Evolutionary conservation across 1,139 yeast genomes (phyloP).

Genomic region (Geotrichum europaeum): DNA sequence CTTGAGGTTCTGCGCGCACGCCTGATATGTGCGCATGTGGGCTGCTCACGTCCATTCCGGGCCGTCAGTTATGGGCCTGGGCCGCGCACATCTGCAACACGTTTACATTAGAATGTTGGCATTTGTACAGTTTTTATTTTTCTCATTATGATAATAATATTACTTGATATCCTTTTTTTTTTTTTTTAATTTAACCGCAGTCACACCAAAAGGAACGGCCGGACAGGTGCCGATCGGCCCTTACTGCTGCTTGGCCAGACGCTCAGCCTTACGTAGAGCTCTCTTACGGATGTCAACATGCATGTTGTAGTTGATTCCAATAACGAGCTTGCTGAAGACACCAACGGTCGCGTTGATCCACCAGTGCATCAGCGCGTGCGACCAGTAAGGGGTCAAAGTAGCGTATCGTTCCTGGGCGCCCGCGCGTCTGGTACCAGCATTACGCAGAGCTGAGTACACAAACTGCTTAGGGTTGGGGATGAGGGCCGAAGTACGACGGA

Average conservation of each 20-base stretch:
- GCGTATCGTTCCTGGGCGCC: conserved; percentile 92
- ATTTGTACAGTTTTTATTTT: background rate
- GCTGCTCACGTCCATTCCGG: background rate
- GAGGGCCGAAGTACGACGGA: conserved; percentile 63
- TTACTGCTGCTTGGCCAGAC: conserved; percentile 18
- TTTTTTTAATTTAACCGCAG: background rate
- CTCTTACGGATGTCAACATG: conserved; percentile 74
- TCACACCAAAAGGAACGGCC: background rate
- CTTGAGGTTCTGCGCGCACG: background rate
- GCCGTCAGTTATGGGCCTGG: background rate
- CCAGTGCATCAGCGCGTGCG: conserved; percentile 92
- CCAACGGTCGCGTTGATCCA: conserved; percentile 74
- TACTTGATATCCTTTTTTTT: background rate
- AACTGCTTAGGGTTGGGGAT: conserved; percentile 82
- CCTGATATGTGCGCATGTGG: background rate
- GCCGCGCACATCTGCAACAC: background rate
- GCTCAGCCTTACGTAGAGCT: conserved; percentile 72
- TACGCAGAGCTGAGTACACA: conserved; percentile 60
- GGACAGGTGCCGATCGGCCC: background rate
- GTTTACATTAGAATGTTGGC: background rate
- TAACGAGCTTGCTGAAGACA: conserved; percentile 66
- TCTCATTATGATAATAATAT: background rate
- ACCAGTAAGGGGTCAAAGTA: conserved; percentile 87
- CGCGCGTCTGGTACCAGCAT: conserved; percentile 66
- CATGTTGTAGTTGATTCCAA: conserved; percentile 61